Base-by-base conservation (phyloP, 805 yeast genomes). In the Tanozyma kutaoensis region DNA sequence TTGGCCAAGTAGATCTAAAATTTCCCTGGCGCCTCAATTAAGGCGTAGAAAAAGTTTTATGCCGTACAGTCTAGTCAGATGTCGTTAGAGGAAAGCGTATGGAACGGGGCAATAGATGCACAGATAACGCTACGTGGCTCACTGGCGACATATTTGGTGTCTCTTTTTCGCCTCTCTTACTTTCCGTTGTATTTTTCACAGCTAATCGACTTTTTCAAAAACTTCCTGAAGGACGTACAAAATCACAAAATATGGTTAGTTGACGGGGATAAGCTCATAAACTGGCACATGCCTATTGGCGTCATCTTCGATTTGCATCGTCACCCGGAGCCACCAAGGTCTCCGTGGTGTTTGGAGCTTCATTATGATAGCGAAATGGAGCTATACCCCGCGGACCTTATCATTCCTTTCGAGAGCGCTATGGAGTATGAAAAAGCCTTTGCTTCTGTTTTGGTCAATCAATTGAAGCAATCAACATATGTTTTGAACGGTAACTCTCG, bases 231-330 rank as follows among this genome's bases (percentile, higher is more conserved):
- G 21, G 27, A 19, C 12, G 25, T 31, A 9, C n/a, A 25, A 12
- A 20, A 36, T 12, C 20, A 26, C 12, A 20, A 28, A 6, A 24
- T 55, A 52, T 84, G 93, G 93, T 57, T 82, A 20, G 82, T 72
- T 35, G 66, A 58, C 42, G 76, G 74, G 18, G 63, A 53, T 4
- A 71, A 62, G 2, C 84, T 91, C 0, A 34, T 85, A 17, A 61
- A 66, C 26, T 84, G 95, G 93, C 71, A 78, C 36, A 55, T 70
- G 34, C 95, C 95, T 0, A 47, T 75, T 2, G 94, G 94, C 0
- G 50, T 77, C 4, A 46, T 74, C 2, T 72, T 63, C 41, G 93
- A 82, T 38, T 42, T 66, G 30, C 50, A 56, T n/a, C 55, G 58
- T 2, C 45, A 59, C 14, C 52, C 61, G 61, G 4, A 6, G 44